Evolutionary conservation across 2,329 filamentous ascomycete species (phyloP), one percentile per base, ranked within the genome.

Genomic region (Clarireedia paspali): DNA sequence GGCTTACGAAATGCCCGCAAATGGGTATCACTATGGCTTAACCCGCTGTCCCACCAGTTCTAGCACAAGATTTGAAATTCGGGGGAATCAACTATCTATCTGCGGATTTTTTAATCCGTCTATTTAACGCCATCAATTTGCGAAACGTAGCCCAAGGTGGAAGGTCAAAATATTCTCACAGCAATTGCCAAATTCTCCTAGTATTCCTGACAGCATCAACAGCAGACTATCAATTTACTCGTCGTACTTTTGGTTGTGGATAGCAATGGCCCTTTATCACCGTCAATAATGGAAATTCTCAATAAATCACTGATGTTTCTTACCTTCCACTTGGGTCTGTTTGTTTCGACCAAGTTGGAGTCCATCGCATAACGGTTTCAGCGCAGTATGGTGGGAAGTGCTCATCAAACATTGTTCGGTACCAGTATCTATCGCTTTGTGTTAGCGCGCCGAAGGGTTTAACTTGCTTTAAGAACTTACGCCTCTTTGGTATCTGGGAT

Each of bases 371-470:
- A 53, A 99, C 94, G 6, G 94, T 99, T 58, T 83, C 85, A 7
- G 94, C 95, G 71, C 92, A 97, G 69, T 86, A 86, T 56, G 85
- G 81, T 47, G 94, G 94, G 82, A 97, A 99, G 74, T 95, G 92
- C 80, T 99, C 92, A 72, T 99, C 94, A 71, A 97, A 99, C 92
- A 99, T 97, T 71, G 77, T 81, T 67, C 94, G 87, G 77, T 99
- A 99, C 94, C 94, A 99, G 80, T 96, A 95, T 47, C 84, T 87
- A 64, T 48, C 47, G 34, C 12, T 27, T 45, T 45, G 7, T 53
- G 49, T 50, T 6, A 46, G 39, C 42, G 46, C 7, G 20, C 17
- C 5, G 23, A 10, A 1, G 26, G 46, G 23, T 53, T 14, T 56
- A 36, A 55, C 7, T 17, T 4, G 49, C 17, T n/a, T 23, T 5